Percentiles rank a stretch among this genome's conserved stretches.
Evolutionary conservation across 2,329 filamentous ascomycete species (phyloP).

Genomic region (Colletotrichum aenigma): DNA sequence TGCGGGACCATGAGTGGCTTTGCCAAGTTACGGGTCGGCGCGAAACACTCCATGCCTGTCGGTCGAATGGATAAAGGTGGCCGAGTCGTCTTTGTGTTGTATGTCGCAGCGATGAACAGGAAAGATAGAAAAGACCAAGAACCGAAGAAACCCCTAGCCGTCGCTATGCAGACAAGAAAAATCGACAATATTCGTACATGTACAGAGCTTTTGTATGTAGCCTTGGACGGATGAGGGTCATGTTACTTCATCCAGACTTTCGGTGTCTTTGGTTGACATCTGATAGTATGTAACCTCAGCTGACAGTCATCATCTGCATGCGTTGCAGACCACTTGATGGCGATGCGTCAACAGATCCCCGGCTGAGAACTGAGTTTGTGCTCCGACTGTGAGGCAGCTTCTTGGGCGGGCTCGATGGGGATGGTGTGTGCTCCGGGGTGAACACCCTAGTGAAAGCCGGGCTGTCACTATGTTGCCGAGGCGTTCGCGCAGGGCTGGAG

Average conservation of each 20-base stretch:
- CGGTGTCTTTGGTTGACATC: background rate
- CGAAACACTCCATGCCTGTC: background rate
- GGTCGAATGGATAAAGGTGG: background rate
- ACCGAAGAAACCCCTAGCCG: conserved; percentile 13
- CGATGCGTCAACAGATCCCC: conserved; percentile 56
- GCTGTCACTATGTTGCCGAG: conserved; percentile 55
- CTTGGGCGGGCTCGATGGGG: conserved; percentile 57
- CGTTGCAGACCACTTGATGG: conserved; percentile 56
- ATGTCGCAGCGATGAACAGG: conserved; percentile 6
- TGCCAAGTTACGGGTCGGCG: background rate
- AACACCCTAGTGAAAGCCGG: conserved; percentile 73
- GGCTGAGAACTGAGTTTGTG: conserved; percentile 55
- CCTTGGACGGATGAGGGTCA: background rate
- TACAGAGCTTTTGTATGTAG: conserved; percentile 10
- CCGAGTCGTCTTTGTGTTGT: conserved; percentile 12
- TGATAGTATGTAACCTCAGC: conserved; percentile 34
- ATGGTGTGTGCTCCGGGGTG: conserved; percentile 53
- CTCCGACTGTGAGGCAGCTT: conserved; percentile 57
- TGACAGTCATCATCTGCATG: conserved; percentile 70
- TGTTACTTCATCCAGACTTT: background rate
- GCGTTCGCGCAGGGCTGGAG: conserved; percentile 58
- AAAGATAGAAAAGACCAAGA: background rate
- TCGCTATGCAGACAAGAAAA: conserved; percentile 25
- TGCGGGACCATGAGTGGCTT: background rate
- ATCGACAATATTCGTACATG: conserved; percentile 23